Percentiles rank a stretch among this genome's conserved stretches.
phyloP scores from a whole-genome alignment of 768 basidiomycete genomes.

The Lenzites betulinus region DNA sequence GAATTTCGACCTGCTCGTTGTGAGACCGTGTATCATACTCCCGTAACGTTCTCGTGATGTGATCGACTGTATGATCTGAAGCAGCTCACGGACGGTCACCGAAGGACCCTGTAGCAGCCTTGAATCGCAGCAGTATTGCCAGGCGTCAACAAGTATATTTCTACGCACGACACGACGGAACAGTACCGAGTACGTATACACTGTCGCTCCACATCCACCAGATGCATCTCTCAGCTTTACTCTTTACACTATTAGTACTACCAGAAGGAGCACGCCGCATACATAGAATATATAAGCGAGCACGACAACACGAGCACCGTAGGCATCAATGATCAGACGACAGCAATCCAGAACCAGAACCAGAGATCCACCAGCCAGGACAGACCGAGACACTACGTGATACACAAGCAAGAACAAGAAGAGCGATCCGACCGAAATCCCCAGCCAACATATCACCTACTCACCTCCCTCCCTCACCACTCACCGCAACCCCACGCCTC shows the following conservation, averaged over 20 bases:
- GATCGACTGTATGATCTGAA: no score
- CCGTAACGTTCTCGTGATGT: no score
- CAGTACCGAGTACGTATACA: not conserved
- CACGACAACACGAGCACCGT: not conserved
- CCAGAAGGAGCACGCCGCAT: not conserved
- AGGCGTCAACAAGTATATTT: no score
- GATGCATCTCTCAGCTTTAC: not conserved
- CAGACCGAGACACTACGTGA: not conserved
- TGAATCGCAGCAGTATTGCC: no score
- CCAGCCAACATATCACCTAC: not conserved
- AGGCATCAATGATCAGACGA: not conserved
- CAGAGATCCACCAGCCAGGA: not conserved
- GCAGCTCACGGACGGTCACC: no score
- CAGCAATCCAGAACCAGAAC: not conserved
- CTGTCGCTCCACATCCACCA: not conserved
- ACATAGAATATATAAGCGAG: not conserved
- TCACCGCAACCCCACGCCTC: not conserved
- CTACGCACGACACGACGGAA: no score
- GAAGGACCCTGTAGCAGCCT: no score
- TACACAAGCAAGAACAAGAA: not conserved
- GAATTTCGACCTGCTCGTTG: no score
- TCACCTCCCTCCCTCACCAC: not conserved
- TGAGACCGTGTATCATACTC: no score
- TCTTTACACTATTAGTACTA: not conserved
- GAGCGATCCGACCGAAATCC: no score